Conservation (phyloP, 2,329 filamentous ascomycete species). For the Pestalotiopsis sp. region DNA sequence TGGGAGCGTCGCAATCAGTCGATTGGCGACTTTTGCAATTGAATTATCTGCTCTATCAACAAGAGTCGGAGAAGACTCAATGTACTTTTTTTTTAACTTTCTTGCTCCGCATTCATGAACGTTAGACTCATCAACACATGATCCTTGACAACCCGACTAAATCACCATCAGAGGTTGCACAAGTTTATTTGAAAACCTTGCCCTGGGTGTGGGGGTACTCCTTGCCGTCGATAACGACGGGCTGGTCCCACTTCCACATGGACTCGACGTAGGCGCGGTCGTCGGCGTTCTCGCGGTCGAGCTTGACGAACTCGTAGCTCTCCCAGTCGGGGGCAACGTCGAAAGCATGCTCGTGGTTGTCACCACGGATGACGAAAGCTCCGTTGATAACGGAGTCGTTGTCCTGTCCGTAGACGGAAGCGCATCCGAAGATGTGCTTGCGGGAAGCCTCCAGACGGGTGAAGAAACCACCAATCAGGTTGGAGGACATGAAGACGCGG, state of each 20-base stretch:
- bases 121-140: slow-evolving; percentile 15
- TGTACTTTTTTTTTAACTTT: neutral
- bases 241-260: slow-evolving; percentile 91
- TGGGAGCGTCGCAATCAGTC: neutral
- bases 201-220: slow-evolving; percentile 84
- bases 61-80: neutral
- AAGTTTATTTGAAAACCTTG: slow-evolving; percentile 95
- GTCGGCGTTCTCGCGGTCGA: slow-evolving; percentile 82
- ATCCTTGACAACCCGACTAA: slow-evolving; percentile 7
- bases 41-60: slow-evolving; percentile 8
- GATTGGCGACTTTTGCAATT: neutral
- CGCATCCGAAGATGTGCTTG: slow-evolving; percentile 95
- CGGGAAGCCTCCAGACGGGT: slow-evolving; percentile 93
- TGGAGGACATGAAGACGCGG: slow-evolving; percentile 97
- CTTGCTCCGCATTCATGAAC: neutral
- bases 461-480: slow-evolving; percentile 98
- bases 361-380: slow-evolving; percentile 91
- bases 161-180: slow-evolving; percentile 1
- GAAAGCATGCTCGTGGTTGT: slow-evolving; percentile 83
- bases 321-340: slow-evolving; percentile 97
- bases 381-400: slow-evolving; percentile 90
- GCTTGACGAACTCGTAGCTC: slow-evolving; percentile 95
- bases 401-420: slow-evolving; percentile 84
- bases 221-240: slow-evolving; percentile 79
- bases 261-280: slow-evolving; percentile 84